These are phyloP conservation scores for Brettanomyces anomalus DNA, from an alignment of 805 yeast genomes.

Conservation along the genomic window DNA sequence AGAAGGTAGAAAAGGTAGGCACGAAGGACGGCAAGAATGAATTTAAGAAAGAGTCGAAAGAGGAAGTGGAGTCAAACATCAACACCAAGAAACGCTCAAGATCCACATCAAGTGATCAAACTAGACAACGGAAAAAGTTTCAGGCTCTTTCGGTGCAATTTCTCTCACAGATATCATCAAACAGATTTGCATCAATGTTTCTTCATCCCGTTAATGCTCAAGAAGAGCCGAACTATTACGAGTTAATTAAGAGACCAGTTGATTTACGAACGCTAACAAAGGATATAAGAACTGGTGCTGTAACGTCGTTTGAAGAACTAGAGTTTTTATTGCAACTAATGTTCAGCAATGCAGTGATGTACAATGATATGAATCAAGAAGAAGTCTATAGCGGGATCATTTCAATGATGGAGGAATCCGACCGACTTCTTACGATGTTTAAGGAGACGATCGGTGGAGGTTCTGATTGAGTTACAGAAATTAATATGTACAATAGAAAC, in stretches of 20 bases:
- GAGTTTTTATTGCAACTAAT: slow-evolving; percentile 64
- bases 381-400: slow-evolving; percentile 54
- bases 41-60: not conserved
- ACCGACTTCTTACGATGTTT: slow-evolving; percentile 46
- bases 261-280: slow-evolving; percentile 58
- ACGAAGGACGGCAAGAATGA: not conserved
- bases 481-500: not conserved
- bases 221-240: slow-evolving; percentile 63
- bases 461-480: not conserved
- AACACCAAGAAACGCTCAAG: slow-evolving; percentile 2
- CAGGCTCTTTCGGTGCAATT: slow-evolving; percentile 54
- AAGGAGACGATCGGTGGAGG: slow-evolving; percentile 29
- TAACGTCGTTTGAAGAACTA: slow-evolving; percentile 40
- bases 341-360: slow-evolving; percentile 84
- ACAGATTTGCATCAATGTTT: slow-evolving; percentile 68
- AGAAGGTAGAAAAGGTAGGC: not conserved
- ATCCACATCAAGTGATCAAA: not conserved
- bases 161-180: slow-evolving; percentile 55
- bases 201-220: slow-evolving; percentile 56
- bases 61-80: not conserved
- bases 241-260: slow-evolving; percentile 52
- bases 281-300: slow-evolving; percentile 48
- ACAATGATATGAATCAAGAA: slow-evolving; percentile 49
- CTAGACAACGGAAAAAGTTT: slow-evolving; percentile 39
- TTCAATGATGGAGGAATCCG: slow-evolving; percentile 65